phyloP scores from a whole-genome alignment of 1,284 basidiomycete species.

The Taiwanofungus camphoratus region DNA sequence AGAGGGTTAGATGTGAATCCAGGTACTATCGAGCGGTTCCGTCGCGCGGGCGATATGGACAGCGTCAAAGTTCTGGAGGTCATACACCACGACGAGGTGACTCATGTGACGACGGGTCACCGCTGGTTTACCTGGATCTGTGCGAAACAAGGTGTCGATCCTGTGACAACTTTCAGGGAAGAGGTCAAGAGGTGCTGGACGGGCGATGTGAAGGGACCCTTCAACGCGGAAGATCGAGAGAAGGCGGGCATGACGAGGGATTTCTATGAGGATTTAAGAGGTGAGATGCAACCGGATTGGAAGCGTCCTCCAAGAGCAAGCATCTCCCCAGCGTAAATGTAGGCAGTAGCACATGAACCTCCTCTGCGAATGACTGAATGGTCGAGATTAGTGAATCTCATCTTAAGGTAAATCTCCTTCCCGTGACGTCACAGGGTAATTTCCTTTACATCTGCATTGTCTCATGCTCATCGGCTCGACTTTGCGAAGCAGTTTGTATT shows the following conservation, averaged over 20 bases:
- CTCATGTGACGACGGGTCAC: constrained; percentile 80
- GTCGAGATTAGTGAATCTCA: too few species aligned
- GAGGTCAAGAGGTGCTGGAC: constrained; percentile 74
- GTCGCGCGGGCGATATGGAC: constrained; percentile 63
- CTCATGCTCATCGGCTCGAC: too few species aligned
- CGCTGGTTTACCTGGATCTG: constrained; percentile 84
- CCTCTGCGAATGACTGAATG: too few species aligned
- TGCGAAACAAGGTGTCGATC: constrained; percentile 56
- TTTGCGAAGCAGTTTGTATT: too few species aligned
- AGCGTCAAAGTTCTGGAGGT: constrained; percentile 70
- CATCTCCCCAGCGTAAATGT: too few species aligned
- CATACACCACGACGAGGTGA: constrained; percentile 82
- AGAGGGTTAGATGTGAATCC: constrained; percentile 87
- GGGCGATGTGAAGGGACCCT: constrained; percentile 81
- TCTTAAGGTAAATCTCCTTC: too few species aligned
- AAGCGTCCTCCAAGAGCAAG: too few species aligned
- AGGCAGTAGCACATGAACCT: too few species aligned
- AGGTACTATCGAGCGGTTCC: constrained; percentile 74
- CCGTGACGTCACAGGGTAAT: too few species aligned
- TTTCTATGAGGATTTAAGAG: constrained; percentile 69
- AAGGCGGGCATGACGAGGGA: constrained; percentile 69
- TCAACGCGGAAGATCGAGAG: constrained; percentile 73
- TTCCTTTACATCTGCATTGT: too few species aligned
- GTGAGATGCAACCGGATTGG: constrained; percentile 36
- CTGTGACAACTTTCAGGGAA: constrained; percentile 66